A percentile compares a stretch with the other conserved stretches of the same genome.
Evolutionary conservation across 2,329 filamentous ascomycete genomes (phyloP).

Genomic region (Pseudogymnoascus sp.): DNA sequence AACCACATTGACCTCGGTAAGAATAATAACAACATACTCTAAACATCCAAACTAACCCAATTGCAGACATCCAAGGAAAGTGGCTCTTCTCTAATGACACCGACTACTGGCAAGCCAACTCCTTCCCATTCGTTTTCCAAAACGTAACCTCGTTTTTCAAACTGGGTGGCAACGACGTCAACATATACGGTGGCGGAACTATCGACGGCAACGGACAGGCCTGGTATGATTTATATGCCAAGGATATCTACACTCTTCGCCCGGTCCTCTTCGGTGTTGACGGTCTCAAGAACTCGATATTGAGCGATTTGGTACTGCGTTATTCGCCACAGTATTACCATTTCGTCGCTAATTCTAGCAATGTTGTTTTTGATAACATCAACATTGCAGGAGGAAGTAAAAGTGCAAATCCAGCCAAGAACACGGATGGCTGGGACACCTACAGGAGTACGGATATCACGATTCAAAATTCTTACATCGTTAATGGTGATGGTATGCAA

Average conservation of each 20-base stretch:
- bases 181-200: slow-evolving; percentile 54
- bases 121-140: slow-evolving; percentile 54
- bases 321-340: slow-evolving; percentile 55
- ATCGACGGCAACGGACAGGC: slow-evolving; percentile 39
- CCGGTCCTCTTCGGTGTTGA: slow-evolving; percentile 50
- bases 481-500: slow-evolving; percentile 36
- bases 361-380: slow-evolving; percentile 56
- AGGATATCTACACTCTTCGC: slow-evolving; percentile 47
- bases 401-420: slow-evolving; percentile 46
- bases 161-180: slow-evolving; percentile 53
- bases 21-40: neutral
- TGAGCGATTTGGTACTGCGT: slow-evolving; percentile 50
- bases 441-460: slow-evolving; percentile 51
- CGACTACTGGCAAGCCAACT: slow-evolving; percentile 55
- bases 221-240: slow-evolving; percentile 27
- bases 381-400: slow-evolving; percentile 46
- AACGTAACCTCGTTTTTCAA: slow-evolving; percentile 57
- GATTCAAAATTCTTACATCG: slow-evolving; percentile 49
- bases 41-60: neutral
- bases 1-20: slow-evolving; percentile 51
- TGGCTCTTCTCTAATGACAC: slow-evolving; percentile 56
- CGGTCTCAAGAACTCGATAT: slow-evolving; percentile 46
- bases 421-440: slow-evolving; percentile 57
- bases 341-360: slow-evolving; percentile 54
- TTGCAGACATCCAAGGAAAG: slow-evolving; percentile 44